Percentiles rank a stretch among this genome's conserved stretches.
phyloP scores from a whole-genome alignment of 176 grass and related monocot genomes.

The Zoysia japonica region DNA sequence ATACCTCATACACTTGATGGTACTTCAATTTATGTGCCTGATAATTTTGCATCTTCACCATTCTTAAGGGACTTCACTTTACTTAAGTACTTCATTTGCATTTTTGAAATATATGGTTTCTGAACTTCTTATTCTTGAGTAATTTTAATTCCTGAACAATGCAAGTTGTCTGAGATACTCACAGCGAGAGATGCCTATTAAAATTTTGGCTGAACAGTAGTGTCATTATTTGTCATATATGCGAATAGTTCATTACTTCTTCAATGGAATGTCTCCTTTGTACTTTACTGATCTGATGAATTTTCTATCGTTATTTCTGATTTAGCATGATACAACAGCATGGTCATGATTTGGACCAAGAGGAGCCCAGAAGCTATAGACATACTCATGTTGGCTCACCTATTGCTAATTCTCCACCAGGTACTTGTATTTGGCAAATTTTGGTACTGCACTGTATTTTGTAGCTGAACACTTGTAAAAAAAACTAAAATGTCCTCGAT shows the following conservation, averaged over 20 bases:
- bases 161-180: neutral
- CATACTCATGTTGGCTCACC: conserved; percentile 69
- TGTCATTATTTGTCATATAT: conserved; percentile 14
- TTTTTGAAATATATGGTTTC: neutral
- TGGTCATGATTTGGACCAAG: conserved; percentile 84
- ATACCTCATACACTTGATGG: neutral
- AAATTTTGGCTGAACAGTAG: neutral
- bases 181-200: neutral
- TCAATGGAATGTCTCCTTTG: neutral
- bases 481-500: conserved; percentile 8
- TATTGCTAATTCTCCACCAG: conserved; percentile 87
- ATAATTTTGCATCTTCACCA: conserved; percentile 4
- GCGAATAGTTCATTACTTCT: conserved; percentile 2
- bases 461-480: conserved; percentile 3
- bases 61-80: neutral
- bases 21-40: neutral
- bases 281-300: conserved; percentile 8
- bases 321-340: conserved; percentile 86
- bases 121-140: neutral
- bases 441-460: conserved; percentile 15
- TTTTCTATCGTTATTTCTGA: conserved; percentile 31
- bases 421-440: conserved; percentile 46
- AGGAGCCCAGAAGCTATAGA: conserved; percentile 70
- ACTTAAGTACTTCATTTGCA: neutral
- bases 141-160: neutral